Evolutionary conservation across 257 asterid genomes (phyloP), one percentile per base, ranked within the genome.

Genomic region (Sherardia arvensis): DNA sequence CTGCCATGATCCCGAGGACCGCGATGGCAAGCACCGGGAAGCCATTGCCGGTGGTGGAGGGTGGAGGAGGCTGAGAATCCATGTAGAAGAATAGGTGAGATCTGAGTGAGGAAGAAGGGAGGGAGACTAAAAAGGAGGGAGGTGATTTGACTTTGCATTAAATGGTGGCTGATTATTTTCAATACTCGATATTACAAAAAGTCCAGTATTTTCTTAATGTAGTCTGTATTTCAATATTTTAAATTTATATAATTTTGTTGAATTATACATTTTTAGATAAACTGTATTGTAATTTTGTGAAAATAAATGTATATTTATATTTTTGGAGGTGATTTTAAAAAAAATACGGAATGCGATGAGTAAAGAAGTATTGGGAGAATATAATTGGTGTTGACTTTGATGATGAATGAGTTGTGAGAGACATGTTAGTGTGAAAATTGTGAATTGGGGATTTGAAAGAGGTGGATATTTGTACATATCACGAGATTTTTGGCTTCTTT

Each of bases 11-110:
- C 67, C 95, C 94, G 38, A 90, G 20, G 9, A 84, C 67, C 0
- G 90, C 88, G 18, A 90, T 59, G 9, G 90, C 93, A 38, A 90
- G 45, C 62, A 90, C 78, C n/a, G 96, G 97, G 62, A 90, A 84
- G 1, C 93, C 83, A 60, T 70, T 59, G 1, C 93, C 83, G 60
- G 69, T 55, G 76, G 71, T 74, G 23, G 86, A 59, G 53, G 55
- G 71, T 59, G 73, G 66, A 6, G 94, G 79, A 17, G 86, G 63
- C 20, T 69, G 80, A 53, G 79, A 64, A 62, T 61, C 78, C 87
- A 83, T 81, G 51, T 27, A 55, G 58, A 15, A 22, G 69, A 53
- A 0, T n/a, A 17, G 15, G 69, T 29, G 18, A 11, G 30, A 75
- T 6, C 23, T 3, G 56, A 61, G 45, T 63, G 69, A 66, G 33